Conservation (phyloP, 345 rosid species). For the Arabis alpina region DNA sequence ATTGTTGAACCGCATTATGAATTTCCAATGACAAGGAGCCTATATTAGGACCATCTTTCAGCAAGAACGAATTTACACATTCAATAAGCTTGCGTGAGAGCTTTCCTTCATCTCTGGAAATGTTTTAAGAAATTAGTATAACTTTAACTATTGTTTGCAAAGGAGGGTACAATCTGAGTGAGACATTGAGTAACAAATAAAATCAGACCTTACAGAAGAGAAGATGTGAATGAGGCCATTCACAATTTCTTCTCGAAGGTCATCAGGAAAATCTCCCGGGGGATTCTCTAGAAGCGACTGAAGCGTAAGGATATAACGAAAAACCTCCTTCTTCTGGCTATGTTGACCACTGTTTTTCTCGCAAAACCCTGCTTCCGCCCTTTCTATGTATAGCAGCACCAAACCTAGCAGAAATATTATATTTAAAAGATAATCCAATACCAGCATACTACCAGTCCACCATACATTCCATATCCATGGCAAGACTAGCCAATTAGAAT, state of each 20-base stretch:
- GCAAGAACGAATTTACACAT: conserved; percentile 74
- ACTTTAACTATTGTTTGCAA: conserved; percentile 18
- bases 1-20: too few species aligned
- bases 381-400: conserved; percentile 70
- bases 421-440: conserved; percentile 27
- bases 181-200: conserved; percentile 22
- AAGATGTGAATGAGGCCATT: conserved; percentile 73
- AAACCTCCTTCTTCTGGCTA: conserved; percentile 74
- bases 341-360: conserved; percentile 55
- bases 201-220: conserved; percentile 64
- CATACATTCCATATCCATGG: conserved; percentile 28
- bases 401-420: conserved; percentile 55
- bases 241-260: conserved; percentile 64
- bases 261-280: conserved; percentile 82
- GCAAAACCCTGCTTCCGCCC: conserved; percentile 59
- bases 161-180: conserved; percentile 30
- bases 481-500: conserved; percentile 14
- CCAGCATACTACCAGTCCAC: too few species aligned
- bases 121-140: conserved; percentile 31
- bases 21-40: too few species aligned
- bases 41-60: conserved; percentile 87
- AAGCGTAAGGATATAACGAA: conserved; percentile 66
- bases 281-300: conserved; percentile 87
- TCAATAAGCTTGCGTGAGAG: conserved; percentile 87
- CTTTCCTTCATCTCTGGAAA: conserved; percentile 91